These are phyloP conservation scores for Aphanomyces astaci DNA, from an alignment of 352 stramenopile genomes.

Conservation along the genomic window DNA sequence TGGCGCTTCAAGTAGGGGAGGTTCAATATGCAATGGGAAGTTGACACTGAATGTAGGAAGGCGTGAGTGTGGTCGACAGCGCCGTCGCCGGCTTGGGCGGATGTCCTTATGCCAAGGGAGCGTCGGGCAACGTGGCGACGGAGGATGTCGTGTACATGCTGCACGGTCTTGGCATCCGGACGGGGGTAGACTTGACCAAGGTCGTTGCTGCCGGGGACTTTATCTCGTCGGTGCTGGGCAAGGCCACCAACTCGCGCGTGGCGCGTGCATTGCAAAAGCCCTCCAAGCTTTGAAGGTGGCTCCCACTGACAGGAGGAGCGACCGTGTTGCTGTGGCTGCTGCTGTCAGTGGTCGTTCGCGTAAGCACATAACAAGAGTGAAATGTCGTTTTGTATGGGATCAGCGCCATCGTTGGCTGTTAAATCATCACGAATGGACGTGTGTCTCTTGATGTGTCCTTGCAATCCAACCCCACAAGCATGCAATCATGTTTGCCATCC, in stretches of 20 bases:
- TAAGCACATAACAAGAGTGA: background rate
- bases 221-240: conserved; percentile 77
- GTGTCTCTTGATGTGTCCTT: too few species aligned
- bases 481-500: too few species aligned
- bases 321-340: background rate
- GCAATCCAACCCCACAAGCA: too few species aligned
- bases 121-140: conserved; percentile 94
- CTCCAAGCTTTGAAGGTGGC: conserved; percentile 14
- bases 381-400: background rate
- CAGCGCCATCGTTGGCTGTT: too few species aligned
- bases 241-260: conserved; percentile 82
- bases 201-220: conserved; percentile 86
- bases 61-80: conserved; percentile 90
- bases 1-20: conserved; percentile 62
- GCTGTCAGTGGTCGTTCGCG: background rate
- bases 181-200: conserved; percentile 89
- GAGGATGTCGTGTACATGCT: conserved; percentile 98
- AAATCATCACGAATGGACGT: too few species aligned
- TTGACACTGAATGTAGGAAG: conserved; percentile 48
- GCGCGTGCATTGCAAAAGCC: conserved; percentile 37
- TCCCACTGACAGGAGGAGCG: background rate
- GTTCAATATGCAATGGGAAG: background rate
- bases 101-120: conserved; percentile 94
- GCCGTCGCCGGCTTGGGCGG: conserved; percentile 93
- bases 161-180: conserved; percentile 90